A percentile compares a stretch with the other conserved stretches of the same genome.
Conservation (phyloP, 1,284 basidiomycete genomes). For the Meira nashicola region DNA sequence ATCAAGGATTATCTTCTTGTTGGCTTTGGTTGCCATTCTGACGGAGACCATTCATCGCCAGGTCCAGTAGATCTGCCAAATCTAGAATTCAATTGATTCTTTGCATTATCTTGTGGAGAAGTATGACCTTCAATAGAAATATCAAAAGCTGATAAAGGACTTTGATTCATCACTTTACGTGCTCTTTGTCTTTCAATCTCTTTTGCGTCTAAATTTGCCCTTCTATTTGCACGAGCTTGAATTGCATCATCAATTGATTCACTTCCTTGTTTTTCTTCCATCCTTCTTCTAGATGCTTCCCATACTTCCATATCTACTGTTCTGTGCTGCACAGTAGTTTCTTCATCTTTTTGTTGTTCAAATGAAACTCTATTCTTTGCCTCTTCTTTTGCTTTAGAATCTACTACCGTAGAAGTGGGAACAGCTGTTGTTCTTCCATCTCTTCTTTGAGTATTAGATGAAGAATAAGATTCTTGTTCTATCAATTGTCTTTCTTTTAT, state of each 20-base stretch:
- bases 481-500: neutral
- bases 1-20: neutral
- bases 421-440: neutral
- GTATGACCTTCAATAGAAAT: constrained; percentile 5
- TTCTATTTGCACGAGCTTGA: constrained; percentile 5
- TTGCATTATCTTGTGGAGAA: neutral
- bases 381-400: neutral
- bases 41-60: constrained; percentile 2
- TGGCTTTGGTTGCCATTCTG: neutral
- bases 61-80: constrained; percentile 6
- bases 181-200: constrained; percentile 3
- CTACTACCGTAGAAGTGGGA: constrained; percentile 2
- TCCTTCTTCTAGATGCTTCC: constrained; percentile 7
- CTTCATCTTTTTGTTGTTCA: neutral
- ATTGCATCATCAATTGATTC: constrained; percentile 14
- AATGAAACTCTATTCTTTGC: neutral
- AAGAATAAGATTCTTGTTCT: neutral
- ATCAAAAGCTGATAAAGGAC: constrained; percentile 6
- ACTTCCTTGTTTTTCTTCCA: constrained; percentile 1
- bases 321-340: neutral
- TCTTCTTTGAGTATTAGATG: neutral
- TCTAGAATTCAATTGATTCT: neutral
- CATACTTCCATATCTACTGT: constrained; percentile 7
- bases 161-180: constrained; percentile 4
- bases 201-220: constrained; percentile 4